A percentile compares a stretch with the other conserved stretches of the same genome.
phyloP scores from a whole-genome alignment of 768 basidiomycete species.

The Pleurotus cornucopiae region DNA sequence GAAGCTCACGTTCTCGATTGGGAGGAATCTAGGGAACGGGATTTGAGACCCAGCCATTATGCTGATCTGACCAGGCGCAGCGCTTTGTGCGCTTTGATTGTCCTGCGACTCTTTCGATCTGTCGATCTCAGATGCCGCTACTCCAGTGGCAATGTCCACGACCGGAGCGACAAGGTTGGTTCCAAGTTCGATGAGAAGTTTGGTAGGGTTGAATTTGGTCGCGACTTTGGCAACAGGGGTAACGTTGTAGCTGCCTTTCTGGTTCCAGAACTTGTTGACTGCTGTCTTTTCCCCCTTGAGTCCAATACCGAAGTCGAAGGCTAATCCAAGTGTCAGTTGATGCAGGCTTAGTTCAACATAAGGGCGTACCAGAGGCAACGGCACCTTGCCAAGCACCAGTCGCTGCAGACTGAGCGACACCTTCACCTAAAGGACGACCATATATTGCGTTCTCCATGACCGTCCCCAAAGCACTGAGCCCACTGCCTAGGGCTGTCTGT shows the following conservation, averaged over 20 bases:
- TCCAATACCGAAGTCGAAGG: neutral
- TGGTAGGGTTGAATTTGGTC: too few relatives aligned
- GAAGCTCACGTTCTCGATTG: neutral
- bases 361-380: neutral
- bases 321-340: too few relatives aligned
- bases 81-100: neutral
- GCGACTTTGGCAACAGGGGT: neutral
- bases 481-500: neutral
- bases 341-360: too few relatives aligned
- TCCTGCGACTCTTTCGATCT: neutral
- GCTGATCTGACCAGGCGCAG: neutral
- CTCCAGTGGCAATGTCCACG: too few relatives aligned
- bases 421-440: neutral
- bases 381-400: constrained; percentile 1
- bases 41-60: neutral
- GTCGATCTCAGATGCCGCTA: too few relatives aligned
- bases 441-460: neutral
- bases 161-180: neutral
- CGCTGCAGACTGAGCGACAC: neutral
- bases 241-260: neutral
- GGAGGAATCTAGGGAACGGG: neutral
- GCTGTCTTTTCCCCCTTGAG: neutral
- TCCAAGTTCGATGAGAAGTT: neutral
- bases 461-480: neutral
- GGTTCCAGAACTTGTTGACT: neutral